Conservation (phyloP, 352 stramenopile genomes). For the Globisporangium cylindrosporum region DNA sequence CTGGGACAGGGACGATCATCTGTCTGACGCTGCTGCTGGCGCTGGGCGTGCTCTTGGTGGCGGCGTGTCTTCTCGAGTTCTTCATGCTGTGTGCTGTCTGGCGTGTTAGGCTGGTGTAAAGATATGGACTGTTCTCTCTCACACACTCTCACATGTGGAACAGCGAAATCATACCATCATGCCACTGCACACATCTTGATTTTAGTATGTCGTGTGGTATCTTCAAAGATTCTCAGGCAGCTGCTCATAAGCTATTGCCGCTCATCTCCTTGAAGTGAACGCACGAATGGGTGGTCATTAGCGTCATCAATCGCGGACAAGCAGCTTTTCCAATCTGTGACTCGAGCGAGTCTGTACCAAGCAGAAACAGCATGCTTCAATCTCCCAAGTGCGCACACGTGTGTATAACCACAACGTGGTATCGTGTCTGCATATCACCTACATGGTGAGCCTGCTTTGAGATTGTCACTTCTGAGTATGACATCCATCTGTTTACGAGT, state of each 20-base stretch:
- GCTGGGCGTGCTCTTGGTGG: background rate
- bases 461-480: no score
- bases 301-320: background rate
- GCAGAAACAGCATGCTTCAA: no score
- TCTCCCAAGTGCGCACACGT: no score
- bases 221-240: background rate
- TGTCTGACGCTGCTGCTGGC: background rate
- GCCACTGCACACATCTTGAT: background rate
- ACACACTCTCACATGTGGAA: background rate
- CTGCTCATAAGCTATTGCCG: background rate
- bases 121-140: background rate
- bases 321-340: no score
- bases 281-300: background rate
- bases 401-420: no score
- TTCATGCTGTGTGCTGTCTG: background rate
- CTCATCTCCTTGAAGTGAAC: constrained; percentile 1
- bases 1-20: background rate
- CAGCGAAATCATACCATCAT: background rate
- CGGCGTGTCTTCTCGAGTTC: background rate
- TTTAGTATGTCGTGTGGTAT: background rate
- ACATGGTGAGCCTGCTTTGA: no score
- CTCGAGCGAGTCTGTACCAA: no score
- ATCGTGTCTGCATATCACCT: no score
- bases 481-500: no score
- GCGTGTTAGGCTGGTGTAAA: background rate